Conservation (phyloP, 345 rosid species). For the Rubroshorea leprosula region DNA sequence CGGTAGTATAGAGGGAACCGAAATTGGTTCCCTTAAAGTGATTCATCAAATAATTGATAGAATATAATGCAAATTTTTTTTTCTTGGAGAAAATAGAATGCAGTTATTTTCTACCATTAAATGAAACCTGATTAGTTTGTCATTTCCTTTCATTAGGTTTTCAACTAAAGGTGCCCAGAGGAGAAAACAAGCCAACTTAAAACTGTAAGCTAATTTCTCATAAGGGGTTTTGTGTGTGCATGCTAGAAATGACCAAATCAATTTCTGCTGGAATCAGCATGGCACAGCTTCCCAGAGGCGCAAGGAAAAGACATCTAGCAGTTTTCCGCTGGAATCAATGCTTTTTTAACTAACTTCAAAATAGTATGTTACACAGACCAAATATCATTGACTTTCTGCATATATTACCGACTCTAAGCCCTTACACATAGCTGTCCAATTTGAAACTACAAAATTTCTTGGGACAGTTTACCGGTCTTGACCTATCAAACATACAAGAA, state of each 20-base stretch:
- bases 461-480: conserved; percentile 12
- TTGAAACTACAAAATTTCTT: not conserved
- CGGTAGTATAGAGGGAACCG: conserved; percentile 18
- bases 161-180: no score
- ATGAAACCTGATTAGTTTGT: not conserved
- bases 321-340: no score
- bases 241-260: no score
- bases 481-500: conserved; percentile 1
- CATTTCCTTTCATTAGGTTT: no score
- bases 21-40: conserved; percentile 15
- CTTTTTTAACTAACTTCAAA: no score
- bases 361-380: not conserved
- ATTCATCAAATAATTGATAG: conserved; percentile 17
- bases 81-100: conserved; percentile 5
- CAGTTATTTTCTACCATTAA: not conserved
- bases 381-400: not conserved
- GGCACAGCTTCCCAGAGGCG: no score
- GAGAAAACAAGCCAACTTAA: no score
- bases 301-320: no score
- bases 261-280: no score
- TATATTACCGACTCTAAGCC: not conserved
- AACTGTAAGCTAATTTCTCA: no score
- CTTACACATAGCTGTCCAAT: conserved; percentile 7
- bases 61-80: not conserved
- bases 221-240: no score